Conservation (phyloP, 2,329 filamentous ascomycete genomes). For the Phialophora verrucosa region DNA sequence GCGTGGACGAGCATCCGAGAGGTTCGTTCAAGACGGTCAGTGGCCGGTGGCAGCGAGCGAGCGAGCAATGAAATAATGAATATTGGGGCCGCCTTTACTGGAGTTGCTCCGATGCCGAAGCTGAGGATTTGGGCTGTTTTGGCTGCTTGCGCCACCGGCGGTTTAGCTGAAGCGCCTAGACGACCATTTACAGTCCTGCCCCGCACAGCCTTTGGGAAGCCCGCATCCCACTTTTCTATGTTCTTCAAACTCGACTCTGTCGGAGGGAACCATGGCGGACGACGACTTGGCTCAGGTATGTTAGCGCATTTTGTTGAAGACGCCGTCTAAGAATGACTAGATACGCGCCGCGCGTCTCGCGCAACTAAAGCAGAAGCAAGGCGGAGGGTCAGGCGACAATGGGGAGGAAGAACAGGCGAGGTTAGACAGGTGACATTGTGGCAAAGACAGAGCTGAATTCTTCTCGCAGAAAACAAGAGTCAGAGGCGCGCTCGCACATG, state of each 20-base stretch:
- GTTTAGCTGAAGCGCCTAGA: constrained; percentile 10
- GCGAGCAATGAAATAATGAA: background rate
- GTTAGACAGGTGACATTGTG: constrained; percentile 50
- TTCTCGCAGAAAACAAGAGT: constrained; percentile 52
- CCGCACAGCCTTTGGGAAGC: constrained; percentile 18
- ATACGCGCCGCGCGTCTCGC: constrained; percentile 91
- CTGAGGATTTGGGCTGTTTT: constrained; percentile 6
- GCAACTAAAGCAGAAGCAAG: constrained; percentile 81
- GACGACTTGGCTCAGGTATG: constrained; percentile 68
- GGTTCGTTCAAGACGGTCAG: background rate
- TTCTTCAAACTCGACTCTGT: background rate
- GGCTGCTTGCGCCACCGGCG: constrained; percentile 8
- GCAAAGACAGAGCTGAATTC: background rate
- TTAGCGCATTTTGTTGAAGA: background rate
- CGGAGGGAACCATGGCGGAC: constrained; percentile 61
- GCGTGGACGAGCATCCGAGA: background rate
- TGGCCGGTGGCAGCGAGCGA: background rate
- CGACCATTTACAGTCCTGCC: constrained; percentile 13
- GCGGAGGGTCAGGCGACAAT: constrained; percentile 55
- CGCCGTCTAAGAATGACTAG: constrained; percentile 51
- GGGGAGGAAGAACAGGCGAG: constrained; percentile 69
- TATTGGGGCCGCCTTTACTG: background rate
- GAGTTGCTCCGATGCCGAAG: background rate
- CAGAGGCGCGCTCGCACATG: constrained; percentile 75
- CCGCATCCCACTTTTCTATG: constrained; percentile 3